Conservation (phyloP, 495 filamentous ascomycete genomes). For the Aspergillus sclerotiicarbonarius region DNA sequence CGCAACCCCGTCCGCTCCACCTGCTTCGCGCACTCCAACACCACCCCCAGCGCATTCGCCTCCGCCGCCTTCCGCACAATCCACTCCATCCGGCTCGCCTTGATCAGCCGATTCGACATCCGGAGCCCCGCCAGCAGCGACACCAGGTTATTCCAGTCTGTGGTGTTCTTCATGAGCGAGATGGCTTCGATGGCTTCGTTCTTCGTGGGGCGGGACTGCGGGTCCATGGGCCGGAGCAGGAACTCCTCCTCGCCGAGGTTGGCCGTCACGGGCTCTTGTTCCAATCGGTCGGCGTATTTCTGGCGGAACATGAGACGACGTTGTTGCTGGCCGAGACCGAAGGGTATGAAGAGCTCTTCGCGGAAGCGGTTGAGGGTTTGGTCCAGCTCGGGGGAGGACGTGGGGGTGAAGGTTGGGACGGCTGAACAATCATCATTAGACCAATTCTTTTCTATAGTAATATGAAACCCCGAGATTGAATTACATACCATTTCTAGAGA, state of each 20-base stretch:
- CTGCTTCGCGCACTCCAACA: slow-evolving; percentile 54
- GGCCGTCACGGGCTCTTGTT: slow-evolving; percentile 58
- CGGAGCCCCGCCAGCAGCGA: slow-evolving; percentile 57
- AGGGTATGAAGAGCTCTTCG: slow-evolving; percentile 62
- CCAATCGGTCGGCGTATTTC: slow-evolving; percentile 50
- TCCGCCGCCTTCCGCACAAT: slow-evolving; percentile 40
- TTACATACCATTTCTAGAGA: slow-evolving; percentile 34
- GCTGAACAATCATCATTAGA: no score
- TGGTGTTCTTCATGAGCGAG: slow-evolving; percentile 49
- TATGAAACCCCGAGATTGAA: not conserved
- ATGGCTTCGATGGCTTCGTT: slow-evolving; percentile 32
- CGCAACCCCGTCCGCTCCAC: slow-evolving; percentile 48
- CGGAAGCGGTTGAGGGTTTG: slow-evolving; percentile 54
- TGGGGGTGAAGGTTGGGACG: slow-evolving; percentile 50
- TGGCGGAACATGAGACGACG: slow-evolving; percentile 52
- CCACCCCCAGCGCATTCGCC: slow-evolving; percentile 38
- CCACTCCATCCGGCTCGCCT: slow-evolving; percentile 28
- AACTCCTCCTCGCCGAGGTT: slow-evolving; percentile 56
- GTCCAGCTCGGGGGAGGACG: slow-evolving; percentile 52
- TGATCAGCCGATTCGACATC: slow-evolving; percentile 38
- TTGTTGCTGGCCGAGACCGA: slow-evolving; percentile 55
- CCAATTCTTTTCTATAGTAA: not conserved
- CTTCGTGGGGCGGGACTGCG: slow-evolving; percentile 32
- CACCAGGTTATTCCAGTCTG: slow-evolving; percentile 61
- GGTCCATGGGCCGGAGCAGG: slow-evolving; percentile 51